Conservation (phyloP, 352 stramenopile species). For the Saprolegnia parasitica region DNA sequence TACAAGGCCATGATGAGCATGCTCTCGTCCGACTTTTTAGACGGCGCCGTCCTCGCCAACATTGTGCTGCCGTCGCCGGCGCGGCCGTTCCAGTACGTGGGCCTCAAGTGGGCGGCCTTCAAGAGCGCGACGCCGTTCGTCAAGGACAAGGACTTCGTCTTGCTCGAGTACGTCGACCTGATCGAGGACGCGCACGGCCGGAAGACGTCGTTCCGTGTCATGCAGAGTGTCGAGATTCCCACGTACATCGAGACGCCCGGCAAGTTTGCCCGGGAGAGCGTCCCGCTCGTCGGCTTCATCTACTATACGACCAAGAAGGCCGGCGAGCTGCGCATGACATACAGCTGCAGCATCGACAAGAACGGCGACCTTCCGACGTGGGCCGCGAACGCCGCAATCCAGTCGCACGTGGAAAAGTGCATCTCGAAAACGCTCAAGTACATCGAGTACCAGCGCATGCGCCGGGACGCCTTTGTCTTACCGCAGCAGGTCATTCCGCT, state of each 20-base stretch:
- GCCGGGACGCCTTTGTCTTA: slow-evolving; percentile 65
- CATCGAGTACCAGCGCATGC: slow-evolving; percentile 77
- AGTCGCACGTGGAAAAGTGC: slow-evolving; percentile 84
- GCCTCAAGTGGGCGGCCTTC: slow-evolving; percentile 81
- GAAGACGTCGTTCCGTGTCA: slow-evolving; percentile 79
- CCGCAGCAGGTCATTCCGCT: slow-evolving; percentile 33
- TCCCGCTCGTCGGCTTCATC: slow-evolving; percentile 82
- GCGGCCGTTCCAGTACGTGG: slow-evolving; percentile 73
- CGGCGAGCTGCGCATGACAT: slow-evolving; percentile 78
- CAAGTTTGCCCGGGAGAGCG: slow-evolving; percentile 66
- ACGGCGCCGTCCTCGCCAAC: slow-evolving; percentile 74
- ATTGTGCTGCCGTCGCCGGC: slow-evolving; percentile 62
- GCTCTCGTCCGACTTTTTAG: slow-evolving; percentile 78
- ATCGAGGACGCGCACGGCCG: slow-evolving; percentile 81
- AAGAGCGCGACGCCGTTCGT: slow-evolving; percentile 76
- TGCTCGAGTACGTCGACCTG: slow-evolving; percentile 86
- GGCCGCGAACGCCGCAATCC: slow-evolving; percentile 78
- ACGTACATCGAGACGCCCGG: slow-evolving; percentile 43
- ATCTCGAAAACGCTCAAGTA: slow-evolving; percentile 84
- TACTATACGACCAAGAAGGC: slow-evolving; percentile 78
- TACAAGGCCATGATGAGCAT: slow-evolving; percentile 85
- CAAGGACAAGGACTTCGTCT: slow-evolving; percentile 75
- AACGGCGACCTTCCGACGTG: slow-evolving; percentile 77
- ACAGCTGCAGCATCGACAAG: slow-evolving; percentile 84
- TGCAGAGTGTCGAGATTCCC: slow-evolving; percentile 73